Conservation (phyloP, 192 early-diverging fungal genomes). For the Gonapodya sp. region DNA sequence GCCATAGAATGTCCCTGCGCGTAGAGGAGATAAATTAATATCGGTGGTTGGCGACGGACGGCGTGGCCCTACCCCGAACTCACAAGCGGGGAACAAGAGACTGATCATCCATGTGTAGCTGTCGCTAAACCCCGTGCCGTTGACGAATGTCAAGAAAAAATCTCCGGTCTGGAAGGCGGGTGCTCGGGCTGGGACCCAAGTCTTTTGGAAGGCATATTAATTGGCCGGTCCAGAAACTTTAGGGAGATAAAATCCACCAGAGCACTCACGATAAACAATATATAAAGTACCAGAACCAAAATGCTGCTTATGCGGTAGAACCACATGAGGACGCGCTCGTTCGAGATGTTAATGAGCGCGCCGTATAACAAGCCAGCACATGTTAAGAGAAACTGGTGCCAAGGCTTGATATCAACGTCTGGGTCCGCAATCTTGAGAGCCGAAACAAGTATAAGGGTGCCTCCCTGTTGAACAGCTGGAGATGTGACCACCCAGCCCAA, state of each 20-base stretch:
- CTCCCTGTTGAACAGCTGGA: background rate
- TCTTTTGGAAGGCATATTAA: background rate
- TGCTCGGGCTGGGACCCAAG: background rate
- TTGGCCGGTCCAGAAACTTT: background rate
- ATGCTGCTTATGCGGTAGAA: constrained; percentile 7
- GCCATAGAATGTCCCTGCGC: constrained; percentile 6
- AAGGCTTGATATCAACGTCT: background rate
- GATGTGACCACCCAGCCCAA: constrained; percentile 5
- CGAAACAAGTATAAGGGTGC: background rate
- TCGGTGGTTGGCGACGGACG: background rate
- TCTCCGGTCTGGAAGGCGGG: background rate
- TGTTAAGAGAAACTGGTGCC: background rate
- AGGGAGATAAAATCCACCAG: background rate
- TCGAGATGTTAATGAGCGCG: background rate
- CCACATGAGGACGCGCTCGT: background rate
- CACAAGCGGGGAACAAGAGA: constrained; percentile 8
- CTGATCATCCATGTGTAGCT: background rate
- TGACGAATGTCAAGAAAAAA: background rate
- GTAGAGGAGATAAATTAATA: background rate
- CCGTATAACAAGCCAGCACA: background rate
- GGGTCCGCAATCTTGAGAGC: background rate
- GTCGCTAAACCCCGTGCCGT: background rate
- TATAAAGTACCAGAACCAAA: background rate
- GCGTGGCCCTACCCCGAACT: background rate
- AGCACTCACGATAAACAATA: background rate